Base-by-base conservation (phyloP, 441 rosid genomes). In the Aleurites moluccanus region DNA sequence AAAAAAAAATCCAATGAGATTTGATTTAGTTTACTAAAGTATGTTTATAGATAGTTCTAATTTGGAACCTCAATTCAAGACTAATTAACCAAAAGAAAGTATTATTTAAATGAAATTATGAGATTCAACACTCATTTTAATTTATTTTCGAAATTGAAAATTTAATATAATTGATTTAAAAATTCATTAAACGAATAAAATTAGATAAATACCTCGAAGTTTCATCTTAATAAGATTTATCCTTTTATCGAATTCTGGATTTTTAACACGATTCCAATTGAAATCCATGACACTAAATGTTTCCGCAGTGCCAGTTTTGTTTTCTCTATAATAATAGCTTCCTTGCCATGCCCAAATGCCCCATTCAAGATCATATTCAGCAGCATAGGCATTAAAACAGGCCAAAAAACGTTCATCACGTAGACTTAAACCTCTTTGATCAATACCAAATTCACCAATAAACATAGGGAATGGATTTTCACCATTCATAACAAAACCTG, bases 271-370 rank as follows among this genome's bases (percentile, higher is more conserved):
- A 21, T 52, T 59, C 85, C 81, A 84, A 16, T 70, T 49, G 16
- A 10, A 38, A 33, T 73, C 74, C 59, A 84, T 57, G 2, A 71
- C 47, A 11, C 85, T 81, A 59, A 68, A 84, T 6, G 72, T 57
- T 25, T 84, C 85, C 5, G 66, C 81, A 11, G 18, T 6, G 23
- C 73, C 69, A 2, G 1, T 53, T 20, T 18, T 23, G 6, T 70
- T 75, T 57, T 75, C 33, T 21, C 83, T 73, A 2, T 44, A 38
- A 50, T 81, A 81, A 67, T 84, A 84, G 74, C 81, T 77, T 38
- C 85, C 85, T 47, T 77, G 83, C 61, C 72, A 77, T 15, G 72
- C 79, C 86, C 85, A 81, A 28, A 79, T 16, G 2, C 74, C 80
- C 78, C 82, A 81, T 64, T 81, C 81, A 75, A 79, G 75, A 65